Conservation (phyloP, 208 protist species). For the Lotmaria passim region DNA sequence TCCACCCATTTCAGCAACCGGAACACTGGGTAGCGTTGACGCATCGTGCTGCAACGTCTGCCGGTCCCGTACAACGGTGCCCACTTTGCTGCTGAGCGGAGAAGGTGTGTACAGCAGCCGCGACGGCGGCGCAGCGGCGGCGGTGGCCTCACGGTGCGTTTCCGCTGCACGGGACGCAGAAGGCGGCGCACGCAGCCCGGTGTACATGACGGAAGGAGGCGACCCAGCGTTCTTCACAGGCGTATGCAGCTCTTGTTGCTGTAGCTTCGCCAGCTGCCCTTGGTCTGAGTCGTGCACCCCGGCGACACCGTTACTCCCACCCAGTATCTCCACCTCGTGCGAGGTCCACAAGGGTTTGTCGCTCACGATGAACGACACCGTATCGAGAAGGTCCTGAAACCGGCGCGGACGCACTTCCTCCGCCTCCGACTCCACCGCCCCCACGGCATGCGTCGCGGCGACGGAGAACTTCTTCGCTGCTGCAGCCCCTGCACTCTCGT, state of each 20-base stretch:
- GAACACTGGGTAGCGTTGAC: not conserved
- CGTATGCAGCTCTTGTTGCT: slow-evolving; percentile 1
- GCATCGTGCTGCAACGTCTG: slow-evolving; percentile 16
- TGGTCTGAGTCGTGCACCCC: no score
- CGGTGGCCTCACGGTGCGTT: no score
- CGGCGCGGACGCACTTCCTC: slow-evolving; percentile 17
- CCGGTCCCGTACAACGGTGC: slow-evolving; percentile 6
- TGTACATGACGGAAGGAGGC: slow-evolving; percentile 25
- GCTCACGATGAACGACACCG: slow-evolving; percentile 4
- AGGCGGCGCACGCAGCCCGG: not conserved
- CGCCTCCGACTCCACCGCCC: slow-evolving; percentile 14
- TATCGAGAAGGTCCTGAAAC: slow-evolving; percentile 24
- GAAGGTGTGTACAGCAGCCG: not conserved
- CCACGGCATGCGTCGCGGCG: slow-evolving; percentile 17
- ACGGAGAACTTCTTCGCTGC: not conserved
- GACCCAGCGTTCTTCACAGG: slow-evolving; percentile 5
- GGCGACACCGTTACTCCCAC: no score
- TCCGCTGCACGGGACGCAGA: not conserved
- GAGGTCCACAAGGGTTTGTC: slow-evolving; percentile 4
- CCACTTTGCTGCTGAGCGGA: not conserved
- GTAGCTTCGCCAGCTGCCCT: not conserved
- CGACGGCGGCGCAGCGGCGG: not conserved
- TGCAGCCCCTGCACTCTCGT: not conserved
- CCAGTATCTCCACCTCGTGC: not conserved
- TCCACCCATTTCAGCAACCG: not conserved